Conservation (phyloP, 257 asterid species). For the Vinca minor region DNA sequence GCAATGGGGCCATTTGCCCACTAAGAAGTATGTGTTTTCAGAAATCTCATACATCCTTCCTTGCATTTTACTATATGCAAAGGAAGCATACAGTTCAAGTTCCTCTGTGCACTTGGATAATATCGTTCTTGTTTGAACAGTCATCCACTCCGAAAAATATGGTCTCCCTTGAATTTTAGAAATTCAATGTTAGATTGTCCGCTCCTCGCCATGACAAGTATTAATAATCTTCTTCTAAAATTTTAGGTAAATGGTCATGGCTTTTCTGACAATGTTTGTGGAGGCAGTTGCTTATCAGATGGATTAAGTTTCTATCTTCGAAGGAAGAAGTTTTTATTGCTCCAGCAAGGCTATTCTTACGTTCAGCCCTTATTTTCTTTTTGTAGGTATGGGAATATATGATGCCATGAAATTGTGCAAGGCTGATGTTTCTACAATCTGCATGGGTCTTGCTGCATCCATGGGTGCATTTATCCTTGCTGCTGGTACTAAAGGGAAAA, state of each 20-base stretch:
- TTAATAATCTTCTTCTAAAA: neutral
- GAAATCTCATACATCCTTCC: no score
- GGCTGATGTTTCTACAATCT: slow-evolving; percentile 90
- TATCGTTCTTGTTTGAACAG: neutral
- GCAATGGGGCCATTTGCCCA: no score
- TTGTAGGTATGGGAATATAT: slow-evolving; percentile 86
- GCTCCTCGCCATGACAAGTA: neutral
- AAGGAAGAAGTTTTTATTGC: neutral
- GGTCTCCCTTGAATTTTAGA: neutral
- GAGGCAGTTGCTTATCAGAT: neutral
- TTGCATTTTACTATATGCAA: no score
- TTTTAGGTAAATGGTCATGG: neutral
- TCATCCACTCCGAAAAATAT: neutral
- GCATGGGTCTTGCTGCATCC: slow-evolving; percentile 94
- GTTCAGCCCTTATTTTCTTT: slow-evolving; percentile 10
- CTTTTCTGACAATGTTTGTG: neutral
- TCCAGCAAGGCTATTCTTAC: neutral
- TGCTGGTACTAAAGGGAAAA: slow-evolving; percentile 82
- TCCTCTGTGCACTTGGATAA: neutral
- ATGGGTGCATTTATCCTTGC: slow-evolving; percentile 95
- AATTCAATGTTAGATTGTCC: neutral
- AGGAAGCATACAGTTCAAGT: neutral
- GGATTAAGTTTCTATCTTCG: neutral
- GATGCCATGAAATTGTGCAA: slow-evolving; percentile 97
- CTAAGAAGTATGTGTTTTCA: no score